Percentiles rank a stretch among this genome's conserved stretches.
Evolutionary conservation across 2,329 filamentous ascomycete genomes (phyloP).

Genomic region (Laburnicola sp.): DNA sequence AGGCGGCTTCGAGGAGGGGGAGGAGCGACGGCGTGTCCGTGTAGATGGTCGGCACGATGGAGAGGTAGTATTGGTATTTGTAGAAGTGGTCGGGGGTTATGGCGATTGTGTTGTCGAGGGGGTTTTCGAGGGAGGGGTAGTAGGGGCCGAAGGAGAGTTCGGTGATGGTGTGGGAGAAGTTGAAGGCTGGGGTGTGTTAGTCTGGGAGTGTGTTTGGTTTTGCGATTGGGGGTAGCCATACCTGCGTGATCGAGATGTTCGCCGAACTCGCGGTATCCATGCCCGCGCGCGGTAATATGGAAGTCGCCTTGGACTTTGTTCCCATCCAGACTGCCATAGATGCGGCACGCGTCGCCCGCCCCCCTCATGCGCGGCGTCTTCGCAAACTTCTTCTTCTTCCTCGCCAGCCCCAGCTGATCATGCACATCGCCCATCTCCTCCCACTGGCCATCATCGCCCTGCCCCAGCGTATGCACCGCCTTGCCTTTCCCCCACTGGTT

Average conservation of each 20-base stretch:
- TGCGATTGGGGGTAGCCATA: constrained; percentile 52
- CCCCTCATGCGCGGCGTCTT: constrained; percentile 72
- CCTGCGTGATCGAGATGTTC: constrained; percentile 79
- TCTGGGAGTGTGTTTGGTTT: background rate
- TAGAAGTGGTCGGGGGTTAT: constrained; percentile 75
- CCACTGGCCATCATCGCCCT: constrained; percentile 44
- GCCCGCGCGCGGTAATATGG: constrained; percentile 91
- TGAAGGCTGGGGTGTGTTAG: constrained; percentile 68
- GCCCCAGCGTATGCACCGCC: constrained; percentile 53
- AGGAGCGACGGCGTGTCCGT: constrained; percentile 55
- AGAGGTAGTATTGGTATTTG: constrained; percentile 98
- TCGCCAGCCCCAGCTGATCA: constrained; percentile 79
- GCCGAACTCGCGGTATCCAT: constrained; percentile 85
- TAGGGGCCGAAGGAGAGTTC: constrained; percentile 97
- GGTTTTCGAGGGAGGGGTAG: constrained; percentile 91
- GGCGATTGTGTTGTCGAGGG: constrained; percentile 88
- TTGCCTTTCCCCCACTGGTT: constrained; percentile 74
- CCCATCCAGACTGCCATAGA: constrained; percentile 85
- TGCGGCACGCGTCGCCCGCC: constrained; percentile 74
- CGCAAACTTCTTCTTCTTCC: constrained; percentile 65
- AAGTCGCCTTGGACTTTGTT: constrained; percentile 99
- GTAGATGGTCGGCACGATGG: constrained; percentile 92
- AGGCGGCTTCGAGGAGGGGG: constrained; percentile 50
- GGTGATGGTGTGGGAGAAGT: constrained; percentile 95
- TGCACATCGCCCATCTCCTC: constrained; percentile 82